phyloP scores from a whole-genome alignment of 2,329 filamentous ascomycete genomes.

The Apiospora phragmitis region DNA sequence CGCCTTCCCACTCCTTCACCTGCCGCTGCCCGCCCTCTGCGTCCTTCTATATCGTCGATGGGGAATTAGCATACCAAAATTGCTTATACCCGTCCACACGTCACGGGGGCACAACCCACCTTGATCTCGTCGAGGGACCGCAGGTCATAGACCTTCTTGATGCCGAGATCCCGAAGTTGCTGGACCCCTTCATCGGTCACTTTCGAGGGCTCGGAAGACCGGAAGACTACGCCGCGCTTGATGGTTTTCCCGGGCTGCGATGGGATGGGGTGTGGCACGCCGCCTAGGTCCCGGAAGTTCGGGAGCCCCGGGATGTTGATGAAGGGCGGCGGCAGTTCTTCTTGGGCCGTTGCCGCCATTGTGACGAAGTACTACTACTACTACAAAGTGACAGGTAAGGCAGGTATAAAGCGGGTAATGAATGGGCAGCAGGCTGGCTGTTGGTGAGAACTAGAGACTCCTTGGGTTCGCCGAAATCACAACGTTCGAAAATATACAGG shows the following conservation, averaged over 20 bases:
- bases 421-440: neutral
- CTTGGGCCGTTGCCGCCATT: conserved; percentile 39
- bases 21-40: conserved; percentile 31
- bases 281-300: conserved; percentile 71
- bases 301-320: conserved; percentile 55
- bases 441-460: neutral
- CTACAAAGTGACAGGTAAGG: neutral
- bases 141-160: conserved; percentile 47
- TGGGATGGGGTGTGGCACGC: conserved; percentile 45
- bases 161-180: conserved; percentile 54
- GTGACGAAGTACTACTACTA: neutral
- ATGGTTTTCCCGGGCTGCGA: conserved; percentile 39
- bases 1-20: conserved; percentile 48
- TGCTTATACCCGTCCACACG: neutral
- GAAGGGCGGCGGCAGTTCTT: conserved; percentile 43
- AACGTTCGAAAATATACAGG: neutral
- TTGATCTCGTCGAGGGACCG: conserved; percentile 53
- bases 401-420: neutral
- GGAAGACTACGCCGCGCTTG: conserved; percentile 59
- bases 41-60: conserved; percentile 33
- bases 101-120: conserved; percentile 24
- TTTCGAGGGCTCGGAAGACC: conserved; percentile 66
- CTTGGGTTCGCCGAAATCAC: neutral
- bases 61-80: neutral
- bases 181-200: conserved; percentile 54